Evolutionary conservation across 495 filamentous ascomycete species (phyloP).

Genomic region (Penicillium turbatum): DNA sequence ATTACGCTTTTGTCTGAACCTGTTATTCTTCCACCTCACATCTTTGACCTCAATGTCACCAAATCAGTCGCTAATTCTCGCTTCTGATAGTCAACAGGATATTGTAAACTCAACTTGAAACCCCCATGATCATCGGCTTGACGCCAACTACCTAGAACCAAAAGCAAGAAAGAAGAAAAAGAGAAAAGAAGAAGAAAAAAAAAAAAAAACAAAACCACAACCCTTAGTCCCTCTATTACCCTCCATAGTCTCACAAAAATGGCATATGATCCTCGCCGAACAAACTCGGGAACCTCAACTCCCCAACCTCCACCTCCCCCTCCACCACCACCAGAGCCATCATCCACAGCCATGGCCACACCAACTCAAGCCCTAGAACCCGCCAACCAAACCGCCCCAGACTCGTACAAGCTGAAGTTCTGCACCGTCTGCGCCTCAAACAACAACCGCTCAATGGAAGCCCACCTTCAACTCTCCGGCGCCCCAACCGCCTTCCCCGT

Average conservation of each 20-base stretch:
- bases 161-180: too few relatives aligned
- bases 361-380: constrained; percentile 34
- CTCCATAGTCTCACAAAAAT: constrained; percentile 32
- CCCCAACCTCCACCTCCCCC: constrained; percentile 42
- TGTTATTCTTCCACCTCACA: constrained; percentile 5
- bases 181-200: too few relatives aligned
- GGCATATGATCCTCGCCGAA: constrained; percentile 54
- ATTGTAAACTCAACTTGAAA: constrained; percentile 39
- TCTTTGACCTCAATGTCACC: constrained; percentile 4
- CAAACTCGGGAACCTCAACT: constrained; percentile 43
- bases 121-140: constrained; percentile 31
- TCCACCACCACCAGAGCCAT: constrained; percentile 44
- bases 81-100: constrained; percentile 30
- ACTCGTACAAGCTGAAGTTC: constrained; percentile 82
- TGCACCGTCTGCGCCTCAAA: constrained; percentile 99
- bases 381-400: constrained; percentile 34
- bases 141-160: constrained; percentile 6
- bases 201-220: background rate
- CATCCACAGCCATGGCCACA: constrained; percentile 22
- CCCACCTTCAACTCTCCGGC: constrained; percentile 80
- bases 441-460: constrained; percentile 98
- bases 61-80: constrained; percentile 22
- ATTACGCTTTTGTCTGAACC: constrained; percentile 47
- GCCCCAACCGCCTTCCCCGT: constrained; percentile 74
- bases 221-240: constrained; percentile 16